Conservation (phyloP, 331 rosid species). For the Pyracantha coccinea region DNA sequence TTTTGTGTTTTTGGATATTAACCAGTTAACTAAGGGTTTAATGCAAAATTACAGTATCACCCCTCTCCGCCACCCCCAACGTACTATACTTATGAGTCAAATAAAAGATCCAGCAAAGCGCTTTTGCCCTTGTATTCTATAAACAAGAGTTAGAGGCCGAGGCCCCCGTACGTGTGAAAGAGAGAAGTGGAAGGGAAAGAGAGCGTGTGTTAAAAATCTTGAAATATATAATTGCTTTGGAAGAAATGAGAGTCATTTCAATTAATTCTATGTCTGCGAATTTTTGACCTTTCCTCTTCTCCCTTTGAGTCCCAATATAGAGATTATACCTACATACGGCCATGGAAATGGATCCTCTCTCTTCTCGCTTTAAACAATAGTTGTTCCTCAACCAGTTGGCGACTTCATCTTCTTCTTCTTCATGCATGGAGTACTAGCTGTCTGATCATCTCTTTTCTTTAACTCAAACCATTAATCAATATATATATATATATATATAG, state of each 20-base stretch:
- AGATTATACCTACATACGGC: not conserved
- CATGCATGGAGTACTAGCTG: not conserved
- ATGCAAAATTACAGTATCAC: slow-evolving; percentile 4
- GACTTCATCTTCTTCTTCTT: not conserved
- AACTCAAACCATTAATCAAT: not conserved
- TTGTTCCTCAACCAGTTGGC: not conserved
- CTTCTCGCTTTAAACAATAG: not conserved
- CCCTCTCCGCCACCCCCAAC: not conserved
- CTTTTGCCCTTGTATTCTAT: not conserved
- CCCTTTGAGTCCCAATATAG: slow-evolving; percentile 5
- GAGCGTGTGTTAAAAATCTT: not conserved
- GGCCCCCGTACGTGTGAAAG: slow-evolving; percentile 24
- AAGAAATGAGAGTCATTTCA: slow-evolving; percentile 20
- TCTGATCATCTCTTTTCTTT: not conserved
- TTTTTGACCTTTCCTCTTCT: slow-evolving; percentile 28
- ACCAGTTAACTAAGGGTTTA: not conserved
- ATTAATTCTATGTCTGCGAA: slow-evolving; percentile 11
- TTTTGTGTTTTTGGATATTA: not conserved
- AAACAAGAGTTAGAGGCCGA: not conserved
- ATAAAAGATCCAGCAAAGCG: no score
- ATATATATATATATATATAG: no score
- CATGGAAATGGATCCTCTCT: slow-evolving; percentile 2
- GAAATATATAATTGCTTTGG: not conserved
- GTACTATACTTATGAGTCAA: not conserved
- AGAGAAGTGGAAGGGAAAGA: not conserved